Percentiles rank a stretch among this genome's conserved stretches.
Evolutionary conservation across 495 filamentous ascomycete genomes (phyloP).

Genomic region (Xylaria scruposa): DNA sequence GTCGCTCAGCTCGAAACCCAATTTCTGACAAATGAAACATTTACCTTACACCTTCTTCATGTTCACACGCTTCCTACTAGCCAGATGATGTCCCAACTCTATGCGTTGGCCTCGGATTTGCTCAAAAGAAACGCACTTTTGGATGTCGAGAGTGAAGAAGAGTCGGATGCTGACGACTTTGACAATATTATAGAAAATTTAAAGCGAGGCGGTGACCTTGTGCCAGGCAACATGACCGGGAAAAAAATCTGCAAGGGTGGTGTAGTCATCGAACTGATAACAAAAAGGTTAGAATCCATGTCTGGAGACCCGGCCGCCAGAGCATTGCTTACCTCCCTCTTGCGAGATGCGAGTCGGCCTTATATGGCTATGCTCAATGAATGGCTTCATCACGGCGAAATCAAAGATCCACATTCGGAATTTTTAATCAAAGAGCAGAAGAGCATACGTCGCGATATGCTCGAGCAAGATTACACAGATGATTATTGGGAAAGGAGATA

Average conservation of each 20-base stretch:
- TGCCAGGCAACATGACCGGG: constrained; percentile 76
- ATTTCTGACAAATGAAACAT: constrained; percentile 81
- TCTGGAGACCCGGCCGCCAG: constrained; percentile 91
- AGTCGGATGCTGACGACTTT: constrained; percentile 80
- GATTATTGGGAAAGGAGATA: constrained; percentile 99
- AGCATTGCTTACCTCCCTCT: constrained; percentile 74
- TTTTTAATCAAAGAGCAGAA: constrained; percentile 96
- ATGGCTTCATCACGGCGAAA: constrained; percentile 95
- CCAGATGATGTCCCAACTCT: constrained; percentile 88
- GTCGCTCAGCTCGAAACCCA: constrained; percentile 93
- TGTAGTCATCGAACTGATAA: constrained; percentile 82
- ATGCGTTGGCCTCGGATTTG: constrained; percentile 84
- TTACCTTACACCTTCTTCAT: constrained; percentile 91
- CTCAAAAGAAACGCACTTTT: constrained; percentile 84
- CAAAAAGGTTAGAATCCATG: constrained; percentile 82
- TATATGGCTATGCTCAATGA: constrained; percentile 99
- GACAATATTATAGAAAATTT: constrained; percentile 79
- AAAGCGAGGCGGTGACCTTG: constrained; percentile 81
- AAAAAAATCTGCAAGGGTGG: constrained; percentile 96
- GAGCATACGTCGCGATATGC: constrained; percentile 86
- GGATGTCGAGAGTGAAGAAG: constrained; percentile 85
- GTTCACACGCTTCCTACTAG: constrained; percentile 87
- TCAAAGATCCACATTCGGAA: constrained; percentile 91
- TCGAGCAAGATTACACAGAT: constrained; percentile 97
- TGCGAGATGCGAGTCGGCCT: constrained; percentile 87